Base-by-base conservation (phyloP, 805 yeast species). In the Pichia occidentalis region DNA sequence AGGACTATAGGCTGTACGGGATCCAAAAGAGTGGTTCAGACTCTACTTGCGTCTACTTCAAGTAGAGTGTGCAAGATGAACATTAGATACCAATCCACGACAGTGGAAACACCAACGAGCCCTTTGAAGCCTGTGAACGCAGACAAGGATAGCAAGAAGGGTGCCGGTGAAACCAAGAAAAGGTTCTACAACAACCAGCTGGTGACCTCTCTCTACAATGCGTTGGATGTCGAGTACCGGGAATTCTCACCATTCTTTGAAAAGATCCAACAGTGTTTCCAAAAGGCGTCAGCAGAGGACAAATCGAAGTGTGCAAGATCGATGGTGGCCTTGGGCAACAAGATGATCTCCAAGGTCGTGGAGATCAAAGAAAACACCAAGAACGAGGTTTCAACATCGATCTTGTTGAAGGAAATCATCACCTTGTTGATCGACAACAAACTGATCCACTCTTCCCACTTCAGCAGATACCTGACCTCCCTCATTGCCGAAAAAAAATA, bases 371-470 rank as follows among this genome's bases (percentile, higher is more conserved):
- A 35, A 12, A 13, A 16, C 5, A 45, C 30, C 14, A 34, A 43
- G 2, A 42, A 45, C 39, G 43, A 35, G 2, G 52, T 53, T 19
- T 44, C 50, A 11, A 44, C 46, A 33, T 53, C 58, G 6, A 35
- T 51, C 13, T 37, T 54, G 7, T 51, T 36, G 32, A 44, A 46
- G 24, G 51, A 45, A 25, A 20, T 59, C 10, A 36, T 56, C 13
- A 36, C 39, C 4, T 31, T 52, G 8, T 37, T 57, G 19, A 28
- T 40, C 20, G 42, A 48, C 1, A 29, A 40, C 28, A 34, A 46
- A 11, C n/a, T 54, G 4, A 34, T 54, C n/a, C 53, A 55, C 37
- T 48, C 43, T n/a, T 44, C 54, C 10, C 63, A 57, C 34, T 47
- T 56, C 14, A 46, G 40, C 14, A 46, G 57, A 36, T 50, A 45